phyloP scores from a whole-genome alignment of 768 basidiomycete species.

The Rossbeevera mucosa region DNA sequence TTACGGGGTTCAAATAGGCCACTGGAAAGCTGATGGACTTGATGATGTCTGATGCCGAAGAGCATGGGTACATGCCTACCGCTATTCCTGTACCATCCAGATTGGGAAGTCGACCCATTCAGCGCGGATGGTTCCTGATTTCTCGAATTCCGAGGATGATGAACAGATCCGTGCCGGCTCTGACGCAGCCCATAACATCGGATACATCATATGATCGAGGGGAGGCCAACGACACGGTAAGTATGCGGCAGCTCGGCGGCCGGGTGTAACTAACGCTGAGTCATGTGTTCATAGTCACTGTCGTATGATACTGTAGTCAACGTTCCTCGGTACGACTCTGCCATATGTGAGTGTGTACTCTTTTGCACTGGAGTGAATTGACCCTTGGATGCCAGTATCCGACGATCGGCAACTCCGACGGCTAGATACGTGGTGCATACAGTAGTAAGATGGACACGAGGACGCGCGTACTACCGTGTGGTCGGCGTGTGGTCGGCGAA shows the following conservation, averaged over 20 bases:
- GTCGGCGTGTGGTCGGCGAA: neutral
- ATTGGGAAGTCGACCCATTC: neutral
- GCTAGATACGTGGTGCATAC: no score
- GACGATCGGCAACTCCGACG: neutral
- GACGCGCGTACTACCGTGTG: neutral
- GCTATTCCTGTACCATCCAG: neutral
- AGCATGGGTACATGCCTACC: no score
- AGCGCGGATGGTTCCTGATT: neutral
- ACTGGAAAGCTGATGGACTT: neutral
- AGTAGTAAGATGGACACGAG: no score
- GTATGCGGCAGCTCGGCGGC: neutral
- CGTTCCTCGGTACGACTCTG: neutral
- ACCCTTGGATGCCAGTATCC: neutral
- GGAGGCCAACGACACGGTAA: neutral
- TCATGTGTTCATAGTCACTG: neutral
- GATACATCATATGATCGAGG: neutral
- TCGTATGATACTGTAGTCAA: neutral
- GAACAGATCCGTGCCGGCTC: neutral
- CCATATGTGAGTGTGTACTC: neutral
- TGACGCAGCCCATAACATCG: neutral
- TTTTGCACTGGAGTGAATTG: neutral
- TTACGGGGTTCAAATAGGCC: neutral
- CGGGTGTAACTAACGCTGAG: neutral
- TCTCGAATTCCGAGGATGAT: neutral
- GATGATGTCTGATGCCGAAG: neutral